Percentiles rank a stretch among this genome's conserved stretches.
phyloP scores from a whole-genome alignment of 768 basidiomycete genomes.

The Leucosporidium scottii region DNA sequence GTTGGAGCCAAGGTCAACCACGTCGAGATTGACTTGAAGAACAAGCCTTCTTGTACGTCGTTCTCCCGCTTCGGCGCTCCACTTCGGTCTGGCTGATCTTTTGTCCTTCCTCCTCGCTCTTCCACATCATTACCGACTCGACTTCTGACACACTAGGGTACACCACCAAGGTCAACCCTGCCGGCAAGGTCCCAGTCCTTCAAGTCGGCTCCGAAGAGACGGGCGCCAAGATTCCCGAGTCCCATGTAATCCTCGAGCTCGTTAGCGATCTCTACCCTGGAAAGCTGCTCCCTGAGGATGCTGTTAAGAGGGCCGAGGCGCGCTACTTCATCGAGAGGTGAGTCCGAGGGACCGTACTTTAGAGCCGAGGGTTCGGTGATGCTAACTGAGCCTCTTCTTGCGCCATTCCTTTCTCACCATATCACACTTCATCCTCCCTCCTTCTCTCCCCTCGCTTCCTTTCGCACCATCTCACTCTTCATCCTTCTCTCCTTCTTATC shows the following conservation, averaged over 20 bases:
- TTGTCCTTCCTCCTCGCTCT: not conserved
- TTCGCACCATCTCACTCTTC: too few relatives aligned
- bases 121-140: not conserved
- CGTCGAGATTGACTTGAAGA: constrained; percentile 17
- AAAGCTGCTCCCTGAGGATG: constrained; percentile 2
- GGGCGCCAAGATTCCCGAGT: constrained; percentile 14
- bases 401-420: too few relatives aligned
- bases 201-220: constrained; percentile 13
- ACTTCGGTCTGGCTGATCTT: too few relatives aligned
- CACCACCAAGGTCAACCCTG: constrained; percentile 17
- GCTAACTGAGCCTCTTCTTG: too few relatives aligned
- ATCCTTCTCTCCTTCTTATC: too few relatives aligned
- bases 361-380: too few relatives aligned
- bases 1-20: not conserved
- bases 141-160: not conserved
- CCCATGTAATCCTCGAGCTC: constrained; percentile 17
- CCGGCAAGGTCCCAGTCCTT: constrained; percentile 24
- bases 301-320: constrained; percentile 8
- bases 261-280: constrained; percentile 18
- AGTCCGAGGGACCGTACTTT: not conserved
- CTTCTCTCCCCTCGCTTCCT: too few relatives aligned
- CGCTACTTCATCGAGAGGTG: constrained; percentile 19
- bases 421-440: too few relatives aligned
- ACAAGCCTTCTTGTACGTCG: constrained; percentile 3
- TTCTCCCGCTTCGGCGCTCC: not conserved